Conservation (phyloP, 331 rosid species). For the Quercus tomentella region DNA sequence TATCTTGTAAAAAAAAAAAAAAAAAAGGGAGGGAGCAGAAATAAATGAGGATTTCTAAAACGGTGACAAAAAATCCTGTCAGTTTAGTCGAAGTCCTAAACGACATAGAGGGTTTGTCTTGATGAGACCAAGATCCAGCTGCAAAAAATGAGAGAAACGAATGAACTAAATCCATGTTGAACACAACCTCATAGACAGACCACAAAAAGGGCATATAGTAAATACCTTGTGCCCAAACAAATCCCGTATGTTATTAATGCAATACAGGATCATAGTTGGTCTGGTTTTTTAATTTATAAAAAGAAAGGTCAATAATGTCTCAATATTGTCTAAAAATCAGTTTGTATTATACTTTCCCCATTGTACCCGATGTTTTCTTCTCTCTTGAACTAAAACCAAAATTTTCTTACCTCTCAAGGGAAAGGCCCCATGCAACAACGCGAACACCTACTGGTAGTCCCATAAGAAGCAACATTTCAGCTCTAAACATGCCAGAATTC, state of each 20-base stretch:
- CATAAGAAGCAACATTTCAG: slow-evolving; percentile 96
- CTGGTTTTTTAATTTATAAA: slow-evolving; percentile 30
- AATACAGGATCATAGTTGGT: slow-evolving; percentile 89
- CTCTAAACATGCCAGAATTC: slow-evolving; percentile 95
- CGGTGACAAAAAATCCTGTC: not conserved
- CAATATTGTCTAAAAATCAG: not conserved
- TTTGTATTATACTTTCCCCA: not conserved
- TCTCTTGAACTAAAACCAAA: not conserved
- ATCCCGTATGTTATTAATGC: slow-evolving; percentile 85
- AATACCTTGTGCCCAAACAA: slow-evolving; percentile 90
- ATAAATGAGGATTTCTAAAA: not conserved
- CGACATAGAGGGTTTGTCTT: slow-evolving; percentile 76
- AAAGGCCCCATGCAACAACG: slow-evolving; percentile 89
- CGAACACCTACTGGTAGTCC: slow-evolving; percentile 93
- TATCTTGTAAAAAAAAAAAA: no score
- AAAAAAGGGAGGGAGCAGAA: not conserved
- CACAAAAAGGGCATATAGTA: not conserved
- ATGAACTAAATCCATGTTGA: not conserved
- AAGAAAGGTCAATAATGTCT: not conserved
- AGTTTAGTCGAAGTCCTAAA: slow-evolving; percentile 46
- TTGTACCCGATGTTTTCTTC: not conserved
- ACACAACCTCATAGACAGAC: not conserved
- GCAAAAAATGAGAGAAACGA: slow-evolving; percentile 3
- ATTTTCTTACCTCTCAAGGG: slow-evolving; percentile 74
- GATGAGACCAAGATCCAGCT: slow-evolving; percentile 89